Evolutionary conservation across 768 basidiomycete species (phyloP).

Genomic region (Sporobolomyces pararoseus): DNA sequence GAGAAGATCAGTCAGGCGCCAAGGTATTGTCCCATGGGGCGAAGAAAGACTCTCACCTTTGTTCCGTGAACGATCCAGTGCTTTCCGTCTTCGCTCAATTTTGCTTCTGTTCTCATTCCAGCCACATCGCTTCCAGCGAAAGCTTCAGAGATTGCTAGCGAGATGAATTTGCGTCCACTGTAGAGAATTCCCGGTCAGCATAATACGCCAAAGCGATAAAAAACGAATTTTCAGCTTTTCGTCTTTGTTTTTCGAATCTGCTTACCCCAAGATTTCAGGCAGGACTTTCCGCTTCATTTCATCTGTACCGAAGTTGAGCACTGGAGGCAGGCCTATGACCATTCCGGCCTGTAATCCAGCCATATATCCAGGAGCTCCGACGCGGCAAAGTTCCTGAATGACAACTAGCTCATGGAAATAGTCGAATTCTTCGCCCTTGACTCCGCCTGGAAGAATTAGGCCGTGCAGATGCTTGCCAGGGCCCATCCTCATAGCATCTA

Average conservation of each 20-base stretch:
- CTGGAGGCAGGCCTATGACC: constrained; percentile 60
- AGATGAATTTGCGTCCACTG: constrained; percentile 61
- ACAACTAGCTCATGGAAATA: constrained; percentile 86
- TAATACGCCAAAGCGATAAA: too few relatives aligned
- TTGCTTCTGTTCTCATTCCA: constrained; percentile 64
- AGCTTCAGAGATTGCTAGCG: constrained; percentile 81
- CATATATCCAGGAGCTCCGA: constrained; percentile 69
- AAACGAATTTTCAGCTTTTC: too few relatives aligned
- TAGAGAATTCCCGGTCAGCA: constrained; percentile 50
- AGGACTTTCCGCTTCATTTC: constrained; percentile 66
- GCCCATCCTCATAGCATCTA: constrained; percentile 87
- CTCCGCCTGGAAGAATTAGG: constrained; percentile 63
- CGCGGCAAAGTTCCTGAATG: constrained; percentile 69
- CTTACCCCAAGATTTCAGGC: constrained; percentile 60
- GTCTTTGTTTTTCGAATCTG: not conserved
- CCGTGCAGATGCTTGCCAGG: constrained; percentile 85
- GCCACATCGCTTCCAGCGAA: constrained; percentile 68
- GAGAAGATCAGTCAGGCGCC: not conserved
- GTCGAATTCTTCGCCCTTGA: constrained; percentile 76
- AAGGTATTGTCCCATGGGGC: not conserved
- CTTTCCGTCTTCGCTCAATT: constrained; percentile 74
- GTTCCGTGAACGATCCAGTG: constrained; percentile 84
- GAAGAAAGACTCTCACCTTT: constrained; percentile 53
- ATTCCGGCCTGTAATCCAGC: constrained; percentile 57
- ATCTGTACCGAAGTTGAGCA: constrained; percentile 76